Base-by-base conservation (phyloP, 2,329 filamentous ascomycete genomes). In the Penicillium psychrosexuale region DNA sequence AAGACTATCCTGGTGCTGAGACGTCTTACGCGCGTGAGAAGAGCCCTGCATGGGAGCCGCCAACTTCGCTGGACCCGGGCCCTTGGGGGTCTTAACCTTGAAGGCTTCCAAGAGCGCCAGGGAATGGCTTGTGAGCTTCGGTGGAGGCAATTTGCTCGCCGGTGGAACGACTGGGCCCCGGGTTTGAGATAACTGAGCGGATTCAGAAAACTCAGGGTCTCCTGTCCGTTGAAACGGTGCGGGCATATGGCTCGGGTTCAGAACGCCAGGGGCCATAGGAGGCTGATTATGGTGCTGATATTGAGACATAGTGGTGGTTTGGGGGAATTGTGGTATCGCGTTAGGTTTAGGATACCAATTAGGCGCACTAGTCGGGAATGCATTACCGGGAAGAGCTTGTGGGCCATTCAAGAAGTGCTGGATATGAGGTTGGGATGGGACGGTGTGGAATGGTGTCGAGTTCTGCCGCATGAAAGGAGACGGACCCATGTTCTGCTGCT, bases 81-180 rank as follows among this genome's bases (percentile, higher is more conserved):
- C 48, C 48, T 66, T 66, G 8, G 68, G 60, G 1, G 67, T 66
- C 45, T 68, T 68, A 13, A 60, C 65, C 60, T 80, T 85, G 73
- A 87, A 85, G 1, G 81, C 77, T 61, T 80, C 82, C 46, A 87
- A 71, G 33, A 87, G 68, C n/a, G 78, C 77, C 55, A 82, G 74
- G 1, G 82, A 78, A 66, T 87, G 83, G 12, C 77, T 78, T 34
- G 76, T 85, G 31, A 86, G 76, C 58, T 80, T 82, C 7, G 83
- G 82, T 37, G 80, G 76, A 15, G 84, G 84, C 24, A 87, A 66
- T 48, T 82, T 81, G 66, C 61, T 83, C 69, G 84, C 81, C 33
- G 81, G 77, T 1, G 84, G 84, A 30, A 81, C 77, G 34, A 72
- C 69, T 38, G 77, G 75, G n/a, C 74, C 74, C 53, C 75, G 73